phyloP scores from a whole-genome alignment of 169 alveolate genomes.

The Miamiensis avidus region DNA sequence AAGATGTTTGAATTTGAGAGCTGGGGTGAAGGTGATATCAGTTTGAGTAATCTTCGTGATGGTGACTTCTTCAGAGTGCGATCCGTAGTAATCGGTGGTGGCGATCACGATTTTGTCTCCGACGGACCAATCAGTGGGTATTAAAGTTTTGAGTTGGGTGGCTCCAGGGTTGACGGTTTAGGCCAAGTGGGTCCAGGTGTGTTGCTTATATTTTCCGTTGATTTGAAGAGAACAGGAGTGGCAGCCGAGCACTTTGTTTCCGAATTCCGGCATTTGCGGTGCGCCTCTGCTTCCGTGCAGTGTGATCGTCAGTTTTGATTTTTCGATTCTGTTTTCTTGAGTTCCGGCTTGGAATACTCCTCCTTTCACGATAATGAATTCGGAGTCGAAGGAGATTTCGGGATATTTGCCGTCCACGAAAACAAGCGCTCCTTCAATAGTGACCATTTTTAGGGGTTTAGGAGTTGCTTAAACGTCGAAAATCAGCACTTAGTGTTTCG shows the following conservation, averaged over 20 bases:
- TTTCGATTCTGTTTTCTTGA: conserved; percentile 46
- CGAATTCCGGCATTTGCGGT: conserved; percentile 60
- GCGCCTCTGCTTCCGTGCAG: conserved; percentile 59
- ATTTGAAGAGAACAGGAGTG: conserved; percentile 61
- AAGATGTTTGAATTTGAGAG: conserved; percentile 48
- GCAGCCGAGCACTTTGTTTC: conserved; percentile 63
- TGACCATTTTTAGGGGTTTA: conserved; percentile 41
- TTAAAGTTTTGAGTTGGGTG: conserved; percentile 25
- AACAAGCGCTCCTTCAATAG: conserved; percentile 63
- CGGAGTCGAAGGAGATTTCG: conserved; percentile 63
- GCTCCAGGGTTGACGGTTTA: conserved; percentile 50
- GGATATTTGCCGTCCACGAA: conserved; percentile 51
- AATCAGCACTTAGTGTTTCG: conserved; percentile 61
- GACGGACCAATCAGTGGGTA: conserved; percentile 67
- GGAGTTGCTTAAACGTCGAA: conserved; percentile 63
- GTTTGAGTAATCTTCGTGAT: conserved; percentile 30
- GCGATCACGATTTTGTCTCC: conserved; percentile 76
- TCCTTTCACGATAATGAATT: conserved; percentile 58
- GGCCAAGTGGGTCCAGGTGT: conserved; percentile 63
- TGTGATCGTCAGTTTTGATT: conserved; percentile 57
- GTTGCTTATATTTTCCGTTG: conserved; percentile 56
- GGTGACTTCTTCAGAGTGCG: conserved; percentile 53
- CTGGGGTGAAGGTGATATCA: conserved; percentile 28
- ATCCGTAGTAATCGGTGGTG: conserved; percentile 52
- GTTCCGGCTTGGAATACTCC: conserved; percentile 72